A percentile compares a stretch with the other conserved stretches of the same genome.
Evolutionary conservation across 441 rosid genomes (phyloP).

Genomic region (Jatropha multifida): DNA sequence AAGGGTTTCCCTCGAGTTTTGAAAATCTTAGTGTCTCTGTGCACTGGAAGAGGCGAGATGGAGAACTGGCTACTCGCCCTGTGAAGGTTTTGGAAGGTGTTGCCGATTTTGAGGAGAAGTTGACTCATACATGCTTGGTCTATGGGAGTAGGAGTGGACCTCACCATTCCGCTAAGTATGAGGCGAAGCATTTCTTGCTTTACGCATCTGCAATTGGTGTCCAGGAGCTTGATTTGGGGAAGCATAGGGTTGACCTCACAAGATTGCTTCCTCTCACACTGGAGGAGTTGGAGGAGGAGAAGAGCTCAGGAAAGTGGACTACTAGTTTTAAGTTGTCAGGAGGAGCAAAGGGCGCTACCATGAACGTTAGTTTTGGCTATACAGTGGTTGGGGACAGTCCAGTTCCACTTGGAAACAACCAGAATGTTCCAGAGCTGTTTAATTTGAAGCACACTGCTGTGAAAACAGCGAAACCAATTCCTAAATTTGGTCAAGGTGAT

Average conservation of each 20-base stretch:
- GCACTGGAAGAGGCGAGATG: conserved; percentile 91
- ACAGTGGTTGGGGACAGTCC: conserved; percentile 58
- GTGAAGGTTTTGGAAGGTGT: conserved; percentile 58
- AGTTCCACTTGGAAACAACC: conserved; percentile 34
- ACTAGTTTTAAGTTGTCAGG: conserved; percentile 87
- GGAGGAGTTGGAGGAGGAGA: conserved; percentile 93
- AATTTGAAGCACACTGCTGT: conserved; percentile 40
- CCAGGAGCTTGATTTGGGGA: conserved; percentile 83
- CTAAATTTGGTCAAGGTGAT: conserved; percentile 37
- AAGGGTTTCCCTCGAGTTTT: conserved; percentile 61
- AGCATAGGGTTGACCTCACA: conserved; percentile 91
- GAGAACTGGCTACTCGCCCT: conserved; percentile 54
- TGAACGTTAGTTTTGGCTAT: conserved; percentile 91
- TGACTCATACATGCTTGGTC: conserved; percentile 70
- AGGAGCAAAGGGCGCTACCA: conserved; percentile 65
- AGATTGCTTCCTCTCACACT: conserved; percentile 86
- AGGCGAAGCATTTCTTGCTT: conserved; percentile 90
- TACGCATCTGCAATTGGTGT: conserved; percentile 55
- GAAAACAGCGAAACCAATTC: conserved; percentile 33
- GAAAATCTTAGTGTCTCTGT: conserved; percentile 60
- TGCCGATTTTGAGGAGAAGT: conserved; percentile 71
- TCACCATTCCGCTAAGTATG: conserved; percentile 88
- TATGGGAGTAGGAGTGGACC: conserved; percentile 85
- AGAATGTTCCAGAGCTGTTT: conserved; percentile 35
- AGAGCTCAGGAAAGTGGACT: conserved; percentile 87